phyloP scores from a whole-genome alignment of 345 rosid species.

The Salix dunnii region DNA sequence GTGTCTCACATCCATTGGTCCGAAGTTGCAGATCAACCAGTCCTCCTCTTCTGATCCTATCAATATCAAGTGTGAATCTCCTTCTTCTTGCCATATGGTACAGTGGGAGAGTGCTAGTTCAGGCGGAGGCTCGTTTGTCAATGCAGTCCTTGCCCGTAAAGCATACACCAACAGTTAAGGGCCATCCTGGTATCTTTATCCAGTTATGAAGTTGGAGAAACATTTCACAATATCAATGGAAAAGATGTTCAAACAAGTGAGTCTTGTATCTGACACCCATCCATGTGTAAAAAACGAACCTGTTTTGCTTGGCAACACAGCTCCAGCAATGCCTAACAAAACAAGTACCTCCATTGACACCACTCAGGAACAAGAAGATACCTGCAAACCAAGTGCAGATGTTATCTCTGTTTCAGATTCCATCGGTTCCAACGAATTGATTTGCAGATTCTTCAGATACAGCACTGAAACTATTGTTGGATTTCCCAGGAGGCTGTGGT shows the following conservation, averaged over 20 bases:
- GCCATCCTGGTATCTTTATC: conserved; percentile 61
- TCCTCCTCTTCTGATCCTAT: conserved; percentile 42
- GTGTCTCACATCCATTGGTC: conserved; percentile 69
- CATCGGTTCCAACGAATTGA: conserved; percentile 45
- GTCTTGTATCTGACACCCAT: conserved; percentile 50
- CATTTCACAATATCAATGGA: conserved; percentile 46
- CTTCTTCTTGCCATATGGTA: conserved; percentile 83
- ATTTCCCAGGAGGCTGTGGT: conserved; percentile 46
- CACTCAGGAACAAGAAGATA: conserved; percentile 13
- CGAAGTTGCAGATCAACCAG: conserved; percentile 76
- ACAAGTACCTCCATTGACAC: conserved; percentile 1
- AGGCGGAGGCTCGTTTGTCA: conserved; percentile 93
- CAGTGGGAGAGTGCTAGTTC: conserved; percentile 98
- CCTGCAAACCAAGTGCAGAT: conserved; percentile 37
- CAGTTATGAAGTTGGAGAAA: conserved; percentile 75
- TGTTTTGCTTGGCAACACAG: conserved; percentile 33
- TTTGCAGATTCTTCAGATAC: conserved; percentile 72
- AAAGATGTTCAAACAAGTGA: conserved; percentile 30
- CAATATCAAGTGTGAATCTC: conserved; percentile 32
- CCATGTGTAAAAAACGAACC: conserved; percentile 53
- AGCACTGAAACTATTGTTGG: conserved; percentile 68
- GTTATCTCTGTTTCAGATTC: conserved; percentile 42
- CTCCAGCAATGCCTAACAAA: conserved; percentile 6
- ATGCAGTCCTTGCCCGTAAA: conserved; percentile 54
- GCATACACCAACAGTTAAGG: conserved; percentile 25